A percentile compares a stretch with the other conserved stretches of the same genome.
Evolutionary conservation across 2,329 filamentous ascomycete species (phyloP).

Genomic region (Nemania bipapillata): DNA sequence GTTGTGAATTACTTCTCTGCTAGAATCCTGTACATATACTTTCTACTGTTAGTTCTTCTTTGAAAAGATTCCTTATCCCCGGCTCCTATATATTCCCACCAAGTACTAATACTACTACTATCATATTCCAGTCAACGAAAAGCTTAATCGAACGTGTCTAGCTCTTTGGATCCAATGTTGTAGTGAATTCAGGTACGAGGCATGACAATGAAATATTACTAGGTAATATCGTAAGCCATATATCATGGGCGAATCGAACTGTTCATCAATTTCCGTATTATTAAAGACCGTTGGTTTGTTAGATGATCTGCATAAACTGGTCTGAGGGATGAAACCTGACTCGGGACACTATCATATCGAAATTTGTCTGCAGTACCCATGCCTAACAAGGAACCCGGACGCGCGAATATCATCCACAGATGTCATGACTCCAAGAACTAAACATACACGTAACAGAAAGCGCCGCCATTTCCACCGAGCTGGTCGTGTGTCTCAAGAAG

Average conservation of each 20-base stretch:
- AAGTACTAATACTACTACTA: no score
- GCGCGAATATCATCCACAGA: neutral
- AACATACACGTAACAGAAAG: conserved; percentile 49
- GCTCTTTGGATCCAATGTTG: neutral
- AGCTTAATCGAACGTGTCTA: neutral
- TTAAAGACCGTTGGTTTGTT: neutral
- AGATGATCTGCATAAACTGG: neutral
- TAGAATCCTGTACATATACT: no score
- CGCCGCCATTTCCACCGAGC: conserved; percentile 45
- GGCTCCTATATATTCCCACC: no score
- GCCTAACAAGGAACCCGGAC: neutral
- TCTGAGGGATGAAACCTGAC: neutral
- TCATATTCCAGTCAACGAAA: no score
- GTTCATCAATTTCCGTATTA: no score
- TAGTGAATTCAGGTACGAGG: neutral
- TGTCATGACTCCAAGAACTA: conserved; percentile 28
- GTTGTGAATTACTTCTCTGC: neutral
- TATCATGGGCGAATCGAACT: neutral
- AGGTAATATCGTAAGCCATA: no score
- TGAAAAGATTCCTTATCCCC: no score
- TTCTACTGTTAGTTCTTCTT: no score
- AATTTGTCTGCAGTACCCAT: neutral
- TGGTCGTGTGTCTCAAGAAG: conserved; percentile 48
- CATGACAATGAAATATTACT: neutral
- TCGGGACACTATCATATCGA: neutral